These are phyloP conservation scores for Phycomyces nitens DNA, from an alignment of 192 early-diverging fungal species.

Conservation along the genomic window DNA sequence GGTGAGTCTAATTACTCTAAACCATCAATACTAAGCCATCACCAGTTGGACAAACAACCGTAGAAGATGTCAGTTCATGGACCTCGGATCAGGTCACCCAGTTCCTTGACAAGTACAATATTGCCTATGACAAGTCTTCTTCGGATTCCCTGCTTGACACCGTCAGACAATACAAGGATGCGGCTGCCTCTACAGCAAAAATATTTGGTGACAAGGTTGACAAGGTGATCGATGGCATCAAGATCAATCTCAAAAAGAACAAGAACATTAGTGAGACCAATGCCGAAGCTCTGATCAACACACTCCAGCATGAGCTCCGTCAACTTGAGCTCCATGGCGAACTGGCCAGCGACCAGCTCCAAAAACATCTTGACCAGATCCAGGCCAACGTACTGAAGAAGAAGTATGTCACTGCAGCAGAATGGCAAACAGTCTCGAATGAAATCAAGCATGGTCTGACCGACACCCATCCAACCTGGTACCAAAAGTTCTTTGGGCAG, in stretches of 20 bases:
- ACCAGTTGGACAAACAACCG: too few species aligned
- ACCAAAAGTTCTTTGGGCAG: constrained; percentile 11
- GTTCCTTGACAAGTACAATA: constrained; percentile 31
- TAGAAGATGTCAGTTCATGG: constrained; percentile 25
- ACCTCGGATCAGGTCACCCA: constrained; percentile 18
- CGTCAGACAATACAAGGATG: constrained; percentile 25
- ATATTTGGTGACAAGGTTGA: constrained; percentile 22
- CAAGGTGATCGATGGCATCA: constrained; percentile 12
- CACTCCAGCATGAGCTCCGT: constrained; percentile 17
- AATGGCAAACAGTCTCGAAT: constrained; percentile 25
- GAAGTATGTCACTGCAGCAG: constrained; percentile 18
- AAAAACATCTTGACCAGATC: constrained; percentile 23
- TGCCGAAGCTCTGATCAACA: constrained; percentile 11
- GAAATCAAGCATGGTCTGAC: constrained; percentile 15
- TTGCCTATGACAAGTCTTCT: constrained; percentile 25
- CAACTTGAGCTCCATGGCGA: constrained; percentile 20
- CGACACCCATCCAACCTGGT: constrained; percentile 11
- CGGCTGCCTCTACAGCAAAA: constrained; percentile 13
- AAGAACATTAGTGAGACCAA: constrained; percentile 11
- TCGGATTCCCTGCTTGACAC: constrained; percentile 11
- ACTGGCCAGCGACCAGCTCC: constrained; percentile 17
- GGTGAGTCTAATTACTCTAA: too few species aligned
- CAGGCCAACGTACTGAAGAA: constrained; percentile 18
- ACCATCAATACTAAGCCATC: too few species aligned
- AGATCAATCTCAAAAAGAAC: constrained; percentile 21